These are phyloP conservation scores for Phaseolus lunatus DNA, from an alignment of 306 rosid species.

Conservation along the genomic window DNA sequence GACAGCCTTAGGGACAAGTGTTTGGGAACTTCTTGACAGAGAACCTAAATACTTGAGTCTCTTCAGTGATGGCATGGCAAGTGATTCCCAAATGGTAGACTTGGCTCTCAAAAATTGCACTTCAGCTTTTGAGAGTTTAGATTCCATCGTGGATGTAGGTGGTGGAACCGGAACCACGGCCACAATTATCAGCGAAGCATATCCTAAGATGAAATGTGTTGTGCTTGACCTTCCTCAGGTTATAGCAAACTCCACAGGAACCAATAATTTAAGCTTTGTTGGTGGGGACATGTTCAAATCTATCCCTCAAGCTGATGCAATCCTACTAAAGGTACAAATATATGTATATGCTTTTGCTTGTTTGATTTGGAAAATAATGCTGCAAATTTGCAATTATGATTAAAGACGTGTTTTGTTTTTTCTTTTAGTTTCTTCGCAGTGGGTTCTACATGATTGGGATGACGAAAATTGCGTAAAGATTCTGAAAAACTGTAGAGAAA, in stretches of 20 bases:
- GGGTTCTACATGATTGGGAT: conserved; percentile 36
- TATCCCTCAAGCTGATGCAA: conserved; percentile 40
- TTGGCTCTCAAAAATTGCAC: conserved; percentile 48
- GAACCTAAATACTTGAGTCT: neutral
- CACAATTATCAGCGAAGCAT: neutral
- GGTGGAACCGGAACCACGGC: neutral
- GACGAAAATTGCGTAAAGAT: conserved; percentile 50
- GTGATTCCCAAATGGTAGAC: conserved; percentile 54
- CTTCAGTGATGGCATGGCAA: conserved; percentile 51
- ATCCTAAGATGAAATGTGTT: conserved; percentile 9
- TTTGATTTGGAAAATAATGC: neutral
- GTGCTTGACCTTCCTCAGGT: conserved; percentile 39
- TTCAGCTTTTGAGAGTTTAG: conserved; percentile 28
- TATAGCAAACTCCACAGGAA: conserved; percentile 2
- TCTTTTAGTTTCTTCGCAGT: conserved; percentile 12
- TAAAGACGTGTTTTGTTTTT: neutral
- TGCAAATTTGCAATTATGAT: neutral
- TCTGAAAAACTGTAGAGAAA: conserved; percentile 41
- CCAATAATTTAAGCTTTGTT: conserved; percentile 27
- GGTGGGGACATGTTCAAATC: conserved; percentile 37
- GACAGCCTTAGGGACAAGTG: conserved; percentile 33
- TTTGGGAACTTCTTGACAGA: conserved; percentile 32
- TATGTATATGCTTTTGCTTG: neutral
- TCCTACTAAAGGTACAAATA: conserved; percentile 37
- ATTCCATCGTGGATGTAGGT: conserved; percentile 1